These are phyloP conservation scores for Penicillium nordicum DNA, from an alignment of 2,329 filamentous ascomycete species.

Conservation along the genomic window DNA sequence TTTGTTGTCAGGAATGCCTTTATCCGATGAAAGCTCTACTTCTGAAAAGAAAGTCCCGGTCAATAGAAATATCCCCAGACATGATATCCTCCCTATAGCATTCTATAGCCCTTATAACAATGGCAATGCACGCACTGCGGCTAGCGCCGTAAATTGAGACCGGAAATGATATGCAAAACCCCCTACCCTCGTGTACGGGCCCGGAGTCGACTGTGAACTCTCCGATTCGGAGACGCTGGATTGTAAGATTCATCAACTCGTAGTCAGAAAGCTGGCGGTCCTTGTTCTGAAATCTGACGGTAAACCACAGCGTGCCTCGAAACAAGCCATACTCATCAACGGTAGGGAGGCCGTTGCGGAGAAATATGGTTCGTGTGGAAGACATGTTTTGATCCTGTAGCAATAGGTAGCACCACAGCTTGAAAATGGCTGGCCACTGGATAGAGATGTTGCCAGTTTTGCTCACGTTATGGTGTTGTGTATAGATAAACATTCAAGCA, in stretches of 20 bases:
- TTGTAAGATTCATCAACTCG: neutral
- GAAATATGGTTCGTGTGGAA: neutral
- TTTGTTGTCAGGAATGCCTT: neutral
- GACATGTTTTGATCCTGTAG: neutral
- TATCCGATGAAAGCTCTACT: neutral
- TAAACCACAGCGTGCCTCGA: neutral
- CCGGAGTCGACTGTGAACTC: neutral
- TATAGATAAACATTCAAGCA: neutral
- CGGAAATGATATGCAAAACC: neutral
- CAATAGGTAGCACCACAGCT: neutral
- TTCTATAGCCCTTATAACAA: neutral
- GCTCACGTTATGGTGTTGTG: no score
- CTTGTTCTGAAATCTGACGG: neutral
- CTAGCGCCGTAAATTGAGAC: neutral
- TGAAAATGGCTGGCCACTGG: neutral
- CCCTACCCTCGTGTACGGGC: neutral
- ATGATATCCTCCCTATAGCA: neutral
- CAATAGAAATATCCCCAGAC: neutral
- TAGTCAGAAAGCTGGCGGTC: neutral
- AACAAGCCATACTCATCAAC: neutral
- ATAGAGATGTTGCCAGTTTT: neutral
- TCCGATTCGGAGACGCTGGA: neutral
- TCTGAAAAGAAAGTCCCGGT: neutral
- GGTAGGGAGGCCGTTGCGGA: neutral
- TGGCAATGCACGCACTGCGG: neutral